Base-by-base conservation (phyloP, 768 basidiomycete species). In the Lactifluus subvellereus region DNA sequence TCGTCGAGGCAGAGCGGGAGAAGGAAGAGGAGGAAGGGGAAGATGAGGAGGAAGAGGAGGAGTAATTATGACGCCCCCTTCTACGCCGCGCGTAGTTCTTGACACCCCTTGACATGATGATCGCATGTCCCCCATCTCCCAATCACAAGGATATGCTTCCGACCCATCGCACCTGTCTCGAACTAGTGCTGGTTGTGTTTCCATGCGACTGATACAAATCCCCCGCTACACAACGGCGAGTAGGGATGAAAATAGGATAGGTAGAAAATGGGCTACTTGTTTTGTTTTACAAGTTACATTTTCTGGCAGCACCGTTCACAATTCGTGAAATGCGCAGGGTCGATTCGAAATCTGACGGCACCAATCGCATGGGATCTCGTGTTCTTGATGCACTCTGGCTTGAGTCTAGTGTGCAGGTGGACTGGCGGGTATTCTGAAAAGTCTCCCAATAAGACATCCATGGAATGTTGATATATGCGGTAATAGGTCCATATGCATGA, bases 1-100 rank as follows among this genome's bases (percentile, higher is more conserved):
- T 94, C 11, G 86, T 92, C 54, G 90, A 92, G 76, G 83, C 86
- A 59, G 78, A 77, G 66, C 85, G 82, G 77, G 86, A 89, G 65
- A 84, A 87, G 13, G 89, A 86, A 0, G 88, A 88, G 8, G 89
- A 87, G 1, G 89, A 84, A 2, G 87, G 82, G 18, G 87, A 80
- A 20, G 86, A 83, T 33, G 88, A 79, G 49, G 78, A 79, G 57
- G 84, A 82, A 64, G 82, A 82, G 38, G 85, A 66, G 50, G 66
- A 67, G 61, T 66, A 53, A 57, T 54, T 20, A 54, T 48, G 40
- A 13, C 6, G 45, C 54, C 40, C 38, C 47, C 53, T n/a, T n/a
- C 49, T 47, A 59, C 48, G 48, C 54, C 27, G 58, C 49, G 54
- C 55, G 51, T 64, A 59, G 37, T 64, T 32, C 47, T 45, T 63